Evolutionary conservation across 2,329 filamentous ascomycete species (phyloP).

Genomic region (Botrytis deweyae): DNA sequence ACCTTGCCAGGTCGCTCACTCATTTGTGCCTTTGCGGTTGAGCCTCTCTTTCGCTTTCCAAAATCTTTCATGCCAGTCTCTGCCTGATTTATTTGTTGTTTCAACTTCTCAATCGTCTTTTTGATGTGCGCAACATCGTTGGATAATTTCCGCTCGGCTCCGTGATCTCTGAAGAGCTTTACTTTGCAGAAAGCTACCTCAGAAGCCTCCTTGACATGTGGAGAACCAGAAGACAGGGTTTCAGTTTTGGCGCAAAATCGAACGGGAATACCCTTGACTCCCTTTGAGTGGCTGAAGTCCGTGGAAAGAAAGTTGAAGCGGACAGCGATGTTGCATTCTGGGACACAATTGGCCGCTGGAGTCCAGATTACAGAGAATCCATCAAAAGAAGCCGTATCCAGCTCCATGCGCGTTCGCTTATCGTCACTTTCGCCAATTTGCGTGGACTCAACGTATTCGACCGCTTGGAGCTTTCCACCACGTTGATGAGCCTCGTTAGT

Average conservation of each 20-base stretch:
- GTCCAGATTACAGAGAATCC: slow-evolving; percentile 92
- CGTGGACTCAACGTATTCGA: slow-evolving; percentile 80
- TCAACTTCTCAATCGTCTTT: slow-evolving; percentile 94
- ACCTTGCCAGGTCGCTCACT: slow-evolving; percentile 72
- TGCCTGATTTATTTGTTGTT: slow-evolving; percentile 84
- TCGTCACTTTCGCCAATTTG: slow-evolving; percentile 61
- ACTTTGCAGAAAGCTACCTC: slow-evolving; percentile 96
- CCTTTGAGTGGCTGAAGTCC: slow-evolving; percentile 98
- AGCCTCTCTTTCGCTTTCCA: slow-evolving; percentile 61
- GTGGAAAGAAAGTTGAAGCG: slow-evolving; percentile 98
- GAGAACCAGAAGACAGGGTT: slow-evolving; percentile 54
- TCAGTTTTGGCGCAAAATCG: slow-evolving; percentile 90
- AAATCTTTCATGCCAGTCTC: slow-evolving; percentile 67
- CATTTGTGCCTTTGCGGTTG: slow-evolving; percentile 45
- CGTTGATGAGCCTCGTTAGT: slow-evolving; percentile 92
- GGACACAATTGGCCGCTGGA: slow-evolving; percentile 62
- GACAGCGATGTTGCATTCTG: slow-evolving; percentile 84
- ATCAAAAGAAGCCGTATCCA: slow-evolving; percentile 82
- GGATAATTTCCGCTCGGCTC: slow-evolving; percentile 89
- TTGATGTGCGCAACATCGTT: slow-evolving; percentile 95
- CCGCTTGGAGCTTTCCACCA: slow-evolving; percentile 87
- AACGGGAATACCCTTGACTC: slow-evolving; percentile 95
- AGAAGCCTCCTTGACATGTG: slow-evolving; percentile 48
- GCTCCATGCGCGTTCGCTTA: slow-evolving; percentile 65
- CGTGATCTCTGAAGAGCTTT: slow-evolving; percentile 94